phyloP scores from a whole-genome alignment of 768 basidiomycete species.

The Galerina sulciceps region DNA sequence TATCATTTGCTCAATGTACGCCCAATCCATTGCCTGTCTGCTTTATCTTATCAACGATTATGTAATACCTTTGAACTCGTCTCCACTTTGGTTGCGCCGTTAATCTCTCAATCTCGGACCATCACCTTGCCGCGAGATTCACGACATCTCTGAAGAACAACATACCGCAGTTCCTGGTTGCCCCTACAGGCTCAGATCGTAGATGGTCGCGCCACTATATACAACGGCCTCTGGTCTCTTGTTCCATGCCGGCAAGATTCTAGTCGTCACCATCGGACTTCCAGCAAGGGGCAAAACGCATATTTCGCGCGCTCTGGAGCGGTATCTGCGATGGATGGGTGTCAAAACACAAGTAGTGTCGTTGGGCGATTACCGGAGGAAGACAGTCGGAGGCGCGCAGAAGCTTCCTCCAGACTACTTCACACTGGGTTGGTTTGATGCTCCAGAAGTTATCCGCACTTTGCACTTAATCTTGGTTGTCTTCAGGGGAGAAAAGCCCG shows the following conservation, averaged over 20 bases:
- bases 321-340: conserved; percentile 98
- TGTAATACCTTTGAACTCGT: conserved; percentile 12
- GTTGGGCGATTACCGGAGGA: conserved; percentile 92
- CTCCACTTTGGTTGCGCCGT: neutral
- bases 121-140: neutral
- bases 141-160: neutral
- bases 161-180: neutral
- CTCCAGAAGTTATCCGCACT: neutral
- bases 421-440: conserved; percentile 58
- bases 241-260: conserved; percentile 94
- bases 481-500: conserved; percentile 71
- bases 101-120: conserved; percentile 1
- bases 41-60: conserved; percentile 22
- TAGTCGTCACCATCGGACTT: conserved; percentile 90
- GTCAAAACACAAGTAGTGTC: conserved; percentile 96
- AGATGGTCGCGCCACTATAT: conserved; percentile 94
- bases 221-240: conserved; percentile 88
- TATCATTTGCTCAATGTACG: conserved; percentile 1
- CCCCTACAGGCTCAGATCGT: neutral
- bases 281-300: conserved; percentile 97
- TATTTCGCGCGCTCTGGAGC: conserved; percentile 91
- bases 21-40: neutral
- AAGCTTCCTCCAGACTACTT: conserved; percentile 94
- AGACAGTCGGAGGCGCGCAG: conserved; percentile 86
- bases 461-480: neutral